Conservation (phyloP, 768 basidiomycete genomes). For the Trametes punicea region DNA sequence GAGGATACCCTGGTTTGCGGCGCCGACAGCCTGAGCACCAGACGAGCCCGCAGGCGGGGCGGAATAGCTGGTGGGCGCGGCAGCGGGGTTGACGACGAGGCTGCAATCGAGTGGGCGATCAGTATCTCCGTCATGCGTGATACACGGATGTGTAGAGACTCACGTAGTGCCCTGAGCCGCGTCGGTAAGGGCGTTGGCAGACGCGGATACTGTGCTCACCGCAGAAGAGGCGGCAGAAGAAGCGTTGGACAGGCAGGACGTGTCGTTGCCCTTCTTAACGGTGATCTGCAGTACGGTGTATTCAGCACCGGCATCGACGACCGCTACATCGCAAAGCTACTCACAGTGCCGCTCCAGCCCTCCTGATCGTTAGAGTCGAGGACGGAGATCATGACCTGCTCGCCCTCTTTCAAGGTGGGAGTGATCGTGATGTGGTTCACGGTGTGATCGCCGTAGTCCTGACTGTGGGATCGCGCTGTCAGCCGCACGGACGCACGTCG, state of each 20-base stretch:
- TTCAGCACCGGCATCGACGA: neutral
- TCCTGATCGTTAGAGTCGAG: slow-evolving; percentile 53
- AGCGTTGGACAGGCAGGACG: slow-evolving; percentile 35
- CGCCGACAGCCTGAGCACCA: slow-evolving; percentile 30
- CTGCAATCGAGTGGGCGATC: neutral
- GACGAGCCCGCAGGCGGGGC: slow-evolving; percentile 17
- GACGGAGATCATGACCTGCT: slow-evolving; percentile 48
- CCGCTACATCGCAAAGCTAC: slow-evolving; percentile 25
- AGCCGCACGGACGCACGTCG: neutral
- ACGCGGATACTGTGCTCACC: neutral
- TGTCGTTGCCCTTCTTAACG: slow-evolving; percentile 34
- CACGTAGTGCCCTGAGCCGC: slow-evolving; percentile 17
- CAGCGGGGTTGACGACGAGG: slow-evolving; percentile 15
- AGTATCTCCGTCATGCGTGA: slow-evolving; percentile 3
- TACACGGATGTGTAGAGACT: neutral
- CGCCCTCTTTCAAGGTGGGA: slow-evolving; percentile 44
- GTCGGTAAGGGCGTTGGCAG: slow-evolving; percentile 4
- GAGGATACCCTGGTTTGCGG: slow-evolving; percentile 33
- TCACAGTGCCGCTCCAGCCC: slow-evolving; percentile 63
- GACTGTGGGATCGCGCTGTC: slow-evolving; percentile 34
- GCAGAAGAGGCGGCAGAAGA: slow-evolving; percentile 14
- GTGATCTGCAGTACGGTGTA: slow-evolving; percentile 30
- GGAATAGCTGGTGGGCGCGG: slow-evolving; percentile 18
- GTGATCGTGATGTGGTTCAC: slow-evolving; percentile 44
- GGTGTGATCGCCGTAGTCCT: slow-evolving; percentile 53